Evolutionary conservation across 2,329 filamentous ascomycete species (phyloP).

Genomic region (Cercospora citrullina): DNA sequence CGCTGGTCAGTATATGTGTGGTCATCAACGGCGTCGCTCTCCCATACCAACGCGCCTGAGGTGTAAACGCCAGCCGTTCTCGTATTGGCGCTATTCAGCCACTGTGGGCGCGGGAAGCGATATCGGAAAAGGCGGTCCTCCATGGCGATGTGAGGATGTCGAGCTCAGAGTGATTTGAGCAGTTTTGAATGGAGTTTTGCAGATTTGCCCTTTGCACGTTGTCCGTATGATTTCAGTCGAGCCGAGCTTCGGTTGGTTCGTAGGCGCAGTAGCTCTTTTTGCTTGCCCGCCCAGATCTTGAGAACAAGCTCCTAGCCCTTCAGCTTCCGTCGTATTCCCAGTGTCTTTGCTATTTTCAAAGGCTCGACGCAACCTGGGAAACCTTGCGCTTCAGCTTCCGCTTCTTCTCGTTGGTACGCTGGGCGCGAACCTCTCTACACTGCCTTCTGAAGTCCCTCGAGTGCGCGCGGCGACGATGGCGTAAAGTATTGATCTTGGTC

Average conservation of each 20-base stretch:
- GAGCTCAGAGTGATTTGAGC: conserved; percentile 1
- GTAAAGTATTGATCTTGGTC: conserved; percentile 10
- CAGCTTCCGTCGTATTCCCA: background rate
- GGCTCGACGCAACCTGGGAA: background rate
- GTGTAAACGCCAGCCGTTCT: conserved; percentile 66
- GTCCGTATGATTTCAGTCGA: background rate
- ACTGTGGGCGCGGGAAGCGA: conserved; percentile 66
- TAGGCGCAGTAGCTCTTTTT: background rate
- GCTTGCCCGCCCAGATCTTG: conserved; percentile 1
- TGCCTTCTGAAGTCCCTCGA: conserved; percentile 9
- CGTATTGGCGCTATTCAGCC: conserved; percentile 65
- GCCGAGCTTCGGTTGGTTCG: conserved; percentile 1
- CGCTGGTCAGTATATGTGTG: background rate
- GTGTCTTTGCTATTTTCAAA: conserved; percentile 10
- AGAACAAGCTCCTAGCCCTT: background rate
- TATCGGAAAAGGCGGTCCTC: conserved; percentile 62
- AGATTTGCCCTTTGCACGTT: conserved; percentile 8
- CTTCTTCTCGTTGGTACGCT: background rate
- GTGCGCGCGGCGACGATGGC: conserved; percentile 7
- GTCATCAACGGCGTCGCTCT: background rate
- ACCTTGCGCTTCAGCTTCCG: background rate
- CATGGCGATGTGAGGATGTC: background rate
- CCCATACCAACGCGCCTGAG: conserved; percentile 63
- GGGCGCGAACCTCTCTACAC: conserved; percentile 2
- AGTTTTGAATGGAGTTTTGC: conserved; percentile 5